Conservation (phyloP, 495 filamentous ascomycete species). For the Hypoxylon rickii region DNA sequence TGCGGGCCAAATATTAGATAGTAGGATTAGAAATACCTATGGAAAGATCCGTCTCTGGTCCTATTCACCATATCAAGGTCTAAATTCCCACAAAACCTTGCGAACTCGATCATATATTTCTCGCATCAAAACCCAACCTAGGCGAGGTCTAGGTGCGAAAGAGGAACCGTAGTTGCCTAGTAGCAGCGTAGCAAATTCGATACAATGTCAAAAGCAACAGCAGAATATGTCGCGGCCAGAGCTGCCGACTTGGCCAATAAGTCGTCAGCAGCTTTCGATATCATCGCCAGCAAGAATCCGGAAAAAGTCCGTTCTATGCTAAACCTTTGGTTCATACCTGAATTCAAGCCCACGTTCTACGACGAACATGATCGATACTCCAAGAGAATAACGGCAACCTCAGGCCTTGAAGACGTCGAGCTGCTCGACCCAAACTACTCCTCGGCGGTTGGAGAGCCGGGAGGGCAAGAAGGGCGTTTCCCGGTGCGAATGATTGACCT, state of each 20-base stretch:
- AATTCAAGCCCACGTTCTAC: constrained; percentile 38
- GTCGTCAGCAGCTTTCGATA: constrained; percentile 21
- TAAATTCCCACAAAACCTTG: too few relatives aligned
- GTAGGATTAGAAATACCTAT: too few relatives aligned
- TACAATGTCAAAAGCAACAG: constrained; percentile 19
- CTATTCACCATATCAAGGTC: too few relatives aligned
- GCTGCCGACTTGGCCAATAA: constrained; percentile 26
- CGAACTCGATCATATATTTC: too few relatives aligned
- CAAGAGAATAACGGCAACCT: neutral
- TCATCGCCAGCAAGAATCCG: constrained; percentile 31
- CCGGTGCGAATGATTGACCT: constrained; percentile 53
- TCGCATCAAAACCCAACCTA: too few relatives aligned
- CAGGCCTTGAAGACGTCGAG: constrained; percentile 35
- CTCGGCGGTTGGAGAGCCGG: constrained; percentile 8
- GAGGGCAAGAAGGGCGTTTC: constrained; percentile 17
- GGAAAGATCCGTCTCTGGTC: too few relatives aligned
- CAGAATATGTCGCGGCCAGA: constrained; percentile 13
- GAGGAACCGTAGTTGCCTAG: too few relatives aligned
- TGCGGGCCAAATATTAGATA: too few relatives aligned
- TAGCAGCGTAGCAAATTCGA: too few relatives aligned
- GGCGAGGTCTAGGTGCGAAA: too few relatives aligned
- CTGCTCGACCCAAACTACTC: constrained; percentile 23
- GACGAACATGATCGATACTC: constrained; percentile 11
- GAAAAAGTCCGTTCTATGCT: constrained; percentile 39
- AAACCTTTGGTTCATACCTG: constrained; percentile 38